phyloP scores from a whole-genome alignment of 768 basidiomycete genomes.

The Chiua virens region DNA sequence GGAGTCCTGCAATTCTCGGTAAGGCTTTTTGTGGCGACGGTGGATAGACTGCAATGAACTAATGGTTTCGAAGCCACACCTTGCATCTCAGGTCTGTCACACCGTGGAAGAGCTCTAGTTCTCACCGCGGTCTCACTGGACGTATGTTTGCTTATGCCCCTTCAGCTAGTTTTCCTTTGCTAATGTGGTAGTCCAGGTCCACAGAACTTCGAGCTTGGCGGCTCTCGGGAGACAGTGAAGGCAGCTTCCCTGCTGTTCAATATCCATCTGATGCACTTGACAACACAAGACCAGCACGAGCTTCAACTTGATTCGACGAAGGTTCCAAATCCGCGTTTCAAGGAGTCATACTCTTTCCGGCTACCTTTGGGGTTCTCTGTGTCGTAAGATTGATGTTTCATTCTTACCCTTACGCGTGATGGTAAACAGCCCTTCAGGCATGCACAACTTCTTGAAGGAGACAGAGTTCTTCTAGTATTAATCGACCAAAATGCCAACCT shows the following conservation, averaged over 20 bases:
- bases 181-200: conserved; percentile 9
- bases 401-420: not conserved
- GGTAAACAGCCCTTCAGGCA: conserved; percentile 23
- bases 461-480: conserved; percentile 41
- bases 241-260: conserved; percentile 24
- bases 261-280: conserved; percentile 29
- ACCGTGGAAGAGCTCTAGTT: not conserved
- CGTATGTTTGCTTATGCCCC: conserved; percentile 1
- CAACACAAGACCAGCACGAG: conserved; percentile 30
- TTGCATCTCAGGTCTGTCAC: conserved; percentile 13
- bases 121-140: too few species aligned
- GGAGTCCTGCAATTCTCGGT: conserved; percentile 16
- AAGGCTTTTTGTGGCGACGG: not conserved
- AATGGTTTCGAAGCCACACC: conserved; percentile 10
- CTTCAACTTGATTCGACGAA: conserved; percentile 24
- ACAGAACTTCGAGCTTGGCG: conserved; percentile 17
- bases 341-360: conserved; percentile 24
- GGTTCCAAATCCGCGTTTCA: conserved; percentile 27
- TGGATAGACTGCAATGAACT: not conserved
- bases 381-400: conserved; percentile 13
- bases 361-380: conserved; percentile 23
- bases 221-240: conserved; percentile 17
- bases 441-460: conserved; percentile 41
- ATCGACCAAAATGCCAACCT: conserved; percentile 34
- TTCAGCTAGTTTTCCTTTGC: not conserved